phyloP scores from a whole-genome alignment of 129 eudicot species.

The Glebionis coronaria region DNA sequence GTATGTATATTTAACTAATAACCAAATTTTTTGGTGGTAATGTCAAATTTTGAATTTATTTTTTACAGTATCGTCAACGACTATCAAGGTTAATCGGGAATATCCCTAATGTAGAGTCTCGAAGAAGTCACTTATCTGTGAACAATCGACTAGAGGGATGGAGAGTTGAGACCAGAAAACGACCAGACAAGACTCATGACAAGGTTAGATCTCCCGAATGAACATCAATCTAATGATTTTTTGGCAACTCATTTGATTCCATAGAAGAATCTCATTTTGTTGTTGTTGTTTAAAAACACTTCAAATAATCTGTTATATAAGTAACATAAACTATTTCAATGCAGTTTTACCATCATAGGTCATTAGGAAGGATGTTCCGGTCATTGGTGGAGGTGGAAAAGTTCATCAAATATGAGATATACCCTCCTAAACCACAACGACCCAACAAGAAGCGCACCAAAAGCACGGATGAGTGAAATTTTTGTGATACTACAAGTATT shows the following conservation, averaged over 20 bases:
- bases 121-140: constrained; percentile 19
- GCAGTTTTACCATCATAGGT: constrained; percentile 40
- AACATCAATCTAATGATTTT: background rate
- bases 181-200: constrained; percentile 37
- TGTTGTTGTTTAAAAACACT: too few species aligned
- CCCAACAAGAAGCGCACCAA: constrained; percentile 18
- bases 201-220: constrained; percentile 22
- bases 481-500: background rate
- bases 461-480: background rate
- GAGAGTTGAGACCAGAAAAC: constrained; percentile 40
- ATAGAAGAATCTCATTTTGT: too few species aligned
- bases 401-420: constrained; percentile 38
- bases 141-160: constrained; percentile 35
- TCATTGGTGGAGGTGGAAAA: constrained; percentile 39
- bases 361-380: constrained; percentile 38
- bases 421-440: constrained; percentile 34
- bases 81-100: constrained; percentile 27
- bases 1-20: too few species aligned
- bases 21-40: too few species aligned
- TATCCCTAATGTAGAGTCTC: constrained; percentile 17
- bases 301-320: background rate
- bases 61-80: constrained; percentile 29
- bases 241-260: too few species aligned
- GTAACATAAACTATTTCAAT: background rate
- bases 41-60: too few species aligned